A percentile compares a stretch with the other conserved stretches of the same genome.
Evolutionary conservation across 2,329 filamentous ascomycete species (phyloP).

Genomic region (Aureobasidium sp.): DNA sequence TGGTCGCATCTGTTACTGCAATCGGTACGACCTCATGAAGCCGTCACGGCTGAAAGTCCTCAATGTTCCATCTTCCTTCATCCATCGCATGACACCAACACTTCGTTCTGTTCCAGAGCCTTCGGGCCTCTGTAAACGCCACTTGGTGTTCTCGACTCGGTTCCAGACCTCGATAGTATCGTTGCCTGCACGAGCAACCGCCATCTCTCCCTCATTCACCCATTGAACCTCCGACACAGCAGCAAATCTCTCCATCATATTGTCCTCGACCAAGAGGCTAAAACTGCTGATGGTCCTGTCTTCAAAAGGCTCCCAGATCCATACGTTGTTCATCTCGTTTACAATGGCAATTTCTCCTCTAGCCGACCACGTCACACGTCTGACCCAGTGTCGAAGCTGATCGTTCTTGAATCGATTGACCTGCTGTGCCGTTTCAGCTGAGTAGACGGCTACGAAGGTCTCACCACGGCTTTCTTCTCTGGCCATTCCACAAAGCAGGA

Average conservation of each 20-base stretch:
- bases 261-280: neutral
- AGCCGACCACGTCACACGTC: neutral
- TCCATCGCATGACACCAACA: neutral
- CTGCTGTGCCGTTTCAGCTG: neutral
- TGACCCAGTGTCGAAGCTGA: neutral
- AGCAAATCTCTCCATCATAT: neutral
- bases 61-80: neutral
- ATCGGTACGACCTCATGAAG: neutral
- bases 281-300: neutral
- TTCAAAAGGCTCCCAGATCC: slow-evolving; percentile 3
- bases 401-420: neutral
- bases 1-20: neutral
- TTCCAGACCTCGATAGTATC: neutral
- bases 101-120: neutral
- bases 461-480: neutral
- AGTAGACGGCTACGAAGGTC: neutral
- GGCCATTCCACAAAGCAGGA: neutral
- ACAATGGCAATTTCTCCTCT: neutral
- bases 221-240: neutral
- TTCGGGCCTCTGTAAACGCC: neutral
- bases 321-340: neutral
- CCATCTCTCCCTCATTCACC: neutral
- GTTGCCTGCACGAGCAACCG: neutral
- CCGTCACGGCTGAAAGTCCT: neutral
- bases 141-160: neutral